Percentiles rank a stretch among this genome's conserved stretches.
Evolutionary conservation across 352 stramenopile genomes (phyloP).

Genomic region (Phytophthora kernoviae): DNA sequence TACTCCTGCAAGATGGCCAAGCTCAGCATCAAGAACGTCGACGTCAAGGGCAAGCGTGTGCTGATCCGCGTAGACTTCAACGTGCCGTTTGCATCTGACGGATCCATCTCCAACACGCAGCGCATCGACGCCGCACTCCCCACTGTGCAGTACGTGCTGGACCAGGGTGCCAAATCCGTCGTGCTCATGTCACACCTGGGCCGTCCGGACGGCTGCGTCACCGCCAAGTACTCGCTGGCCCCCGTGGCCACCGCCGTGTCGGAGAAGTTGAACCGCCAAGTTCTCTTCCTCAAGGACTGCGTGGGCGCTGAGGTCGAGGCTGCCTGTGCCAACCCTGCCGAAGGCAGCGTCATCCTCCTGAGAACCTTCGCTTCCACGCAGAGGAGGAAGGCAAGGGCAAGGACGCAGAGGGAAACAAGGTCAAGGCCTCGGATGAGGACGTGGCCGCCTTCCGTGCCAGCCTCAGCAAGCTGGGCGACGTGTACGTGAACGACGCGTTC

Average conservation of each 20-base stretch:
- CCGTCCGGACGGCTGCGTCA: slow-evolving; percentile 94
- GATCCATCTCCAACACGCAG: slow-evolving; percentile 98
- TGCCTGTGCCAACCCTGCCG: slow-evolving; percentile 64
- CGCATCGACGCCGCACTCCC: slow-evolving; percentile 97
- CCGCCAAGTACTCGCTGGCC: slow-evolving; percentile 96
- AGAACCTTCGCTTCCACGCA: slow-evolving; percentile 99
- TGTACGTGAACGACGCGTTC: slow-evolving; percentile 99
- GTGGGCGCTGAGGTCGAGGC: slow-evolving; percentile 92
- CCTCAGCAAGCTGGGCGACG: slow-evolving; percentile 91
- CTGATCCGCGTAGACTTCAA: slow-evolving; percentile 99
- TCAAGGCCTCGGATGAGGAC: slow-evolving; percentile 93
- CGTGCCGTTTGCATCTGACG: slow-evolving; percentile 94
- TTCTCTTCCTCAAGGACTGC: slow-evolving; percentile 96
- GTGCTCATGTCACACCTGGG: slow-evolving; percentile 99
- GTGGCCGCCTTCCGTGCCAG: slow-evolving; percentile 91
- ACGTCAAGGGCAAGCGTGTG: slow-evolving; percentile 97
- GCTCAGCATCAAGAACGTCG: slow-evolving; percentile 92
- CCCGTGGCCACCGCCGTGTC: slow-evolving; percentile 94
- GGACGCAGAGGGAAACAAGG: slow-evolving; percentile 83
- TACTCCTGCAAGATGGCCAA: slow-evolving; percentile 67
- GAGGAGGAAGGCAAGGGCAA: slow-evolving; percentile 95
- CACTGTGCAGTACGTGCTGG: slow-evolving; percentile 97
- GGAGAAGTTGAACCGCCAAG: slow-evolving; percentile 90
- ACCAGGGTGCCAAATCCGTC: slow-evolving; percentile 97
- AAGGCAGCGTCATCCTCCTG: slow-evolving; percentile 94